Evolutionary conservation across 2,329 filamentous ascomycete genomes (phyloP).

Genomic region (Colletotrichum neosansevieriae): DNA sequence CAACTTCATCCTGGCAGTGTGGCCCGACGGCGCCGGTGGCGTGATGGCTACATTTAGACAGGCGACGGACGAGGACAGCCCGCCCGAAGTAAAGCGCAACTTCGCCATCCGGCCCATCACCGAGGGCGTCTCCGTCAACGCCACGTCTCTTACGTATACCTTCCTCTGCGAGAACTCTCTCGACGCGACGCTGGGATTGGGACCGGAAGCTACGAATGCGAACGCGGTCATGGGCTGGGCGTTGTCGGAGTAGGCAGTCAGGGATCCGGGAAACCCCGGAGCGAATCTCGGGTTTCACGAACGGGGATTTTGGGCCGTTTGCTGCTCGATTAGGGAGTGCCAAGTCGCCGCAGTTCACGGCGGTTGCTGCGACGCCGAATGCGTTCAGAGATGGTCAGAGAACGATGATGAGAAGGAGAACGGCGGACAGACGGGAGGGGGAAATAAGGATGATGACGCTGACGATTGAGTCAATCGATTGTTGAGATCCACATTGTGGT

Average conservation of each 20-base stretch:
- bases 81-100: too few species aligned
- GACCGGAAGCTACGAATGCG: conserved; percentile 42
- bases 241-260: conserved; percentile 44
- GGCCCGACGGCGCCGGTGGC: conserved; percentile 53
- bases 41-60: conserved; percentile 58
- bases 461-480: conserved; percentile 10
- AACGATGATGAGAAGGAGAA: conserved; percentile 4
- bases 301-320: conserved; percentile 48
- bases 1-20: conserved; percentile 58
- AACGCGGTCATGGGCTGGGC: conserved; percentile 53
- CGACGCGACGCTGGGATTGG: conserved; percentile 46
- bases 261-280: conserved; percentile 42
- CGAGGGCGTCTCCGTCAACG: conserved; percentile 57
- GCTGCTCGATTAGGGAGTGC: conserved; percentile 49
- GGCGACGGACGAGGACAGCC: too few species aligned
- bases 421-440: neutral
- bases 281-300: conserved; percentile 49
- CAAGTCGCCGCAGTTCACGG: conserved; percentile 49
- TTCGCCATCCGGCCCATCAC: conserved; percentile 56
- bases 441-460: conserved; percentile 46
- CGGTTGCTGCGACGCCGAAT: conserved; percentile 30
- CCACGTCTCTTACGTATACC: conserved; percentile 57
- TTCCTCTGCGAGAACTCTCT: conserved; percentile 58
- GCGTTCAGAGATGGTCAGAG: conserved; percentile 41
- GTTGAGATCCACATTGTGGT: too few species aligned